Evolutionary conservation across 2,329 filamentous ascomycete species (phyloP), one percentile per base, ranked within the genome.

Genomic region (Fusarium sp.): DNA sequence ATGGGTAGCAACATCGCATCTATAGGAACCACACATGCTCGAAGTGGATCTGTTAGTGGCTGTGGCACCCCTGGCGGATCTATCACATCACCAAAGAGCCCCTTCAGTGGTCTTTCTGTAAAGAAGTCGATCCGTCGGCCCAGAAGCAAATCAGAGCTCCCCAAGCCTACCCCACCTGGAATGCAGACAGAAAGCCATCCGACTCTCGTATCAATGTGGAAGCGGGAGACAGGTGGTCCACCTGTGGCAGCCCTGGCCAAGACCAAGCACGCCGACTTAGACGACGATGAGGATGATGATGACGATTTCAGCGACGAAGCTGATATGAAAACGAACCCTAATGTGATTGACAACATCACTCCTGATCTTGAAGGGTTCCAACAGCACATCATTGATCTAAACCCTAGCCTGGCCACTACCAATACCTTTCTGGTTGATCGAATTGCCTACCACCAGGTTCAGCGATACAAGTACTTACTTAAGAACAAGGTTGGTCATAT

Each of bases 331-430:
- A 86, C 88, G 76, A 88, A 91, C 47, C 84, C 90, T 37, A 87
- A 90, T 63, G 81, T 88, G 16, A 88, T 89, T 31, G 88, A 93
- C 69, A 84, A 86, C 12, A 91, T 95, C 63, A 85, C 89, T 12
- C 92, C 94, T 2, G 94, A 89, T 20, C 81, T 90, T 24, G 87
- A 90, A 63, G 94, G 94, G 0, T 97, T 97, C 80, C 89, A 89
- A 69, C 84, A 88, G 24, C 92, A 97, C 74, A 87, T 95, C 20
- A 81, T 89, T 44, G 85, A 87, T 62, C 81, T 97, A 42, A 97
- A 97, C 74, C 93, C 93, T n/a, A 82, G 84, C 13, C 83, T 97
- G 59, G 82, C 69, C 11, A 83, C 84, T 11, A 84, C 75, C 6
- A 85, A 86, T 72, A 80, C 74, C 31, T 90, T 89, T 78, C 84